Evolutionary conservation across 768 basidiomycete genomes (phyloP).

Genomic region (Dentipellis fragilis): DNA sequence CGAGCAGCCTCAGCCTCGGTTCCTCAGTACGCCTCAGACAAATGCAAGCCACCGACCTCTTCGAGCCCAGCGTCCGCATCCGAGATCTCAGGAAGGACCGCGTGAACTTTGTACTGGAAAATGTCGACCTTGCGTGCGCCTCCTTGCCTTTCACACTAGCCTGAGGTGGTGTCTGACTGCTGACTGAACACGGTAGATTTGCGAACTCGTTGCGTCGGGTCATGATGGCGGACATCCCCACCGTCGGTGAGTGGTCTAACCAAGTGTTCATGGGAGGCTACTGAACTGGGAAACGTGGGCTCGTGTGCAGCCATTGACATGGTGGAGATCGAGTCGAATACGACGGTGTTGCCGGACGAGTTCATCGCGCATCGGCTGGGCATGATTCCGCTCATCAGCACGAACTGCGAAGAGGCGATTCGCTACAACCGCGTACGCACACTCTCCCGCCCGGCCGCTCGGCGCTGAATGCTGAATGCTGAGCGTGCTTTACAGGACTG

Average conservation of each 20-base stretch:
- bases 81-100: constrained; percentile 76
- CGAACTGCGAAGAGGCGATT: constrained; percentile 84
- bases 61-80: constrained; percentile 69
- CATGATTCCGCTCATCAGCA: constrained; percentile 82
- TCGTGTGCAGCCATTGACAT: constrained; percentile 78
- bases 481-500: constrained; percentile 59
- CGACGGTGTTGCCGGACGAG: constrained; percentile 91
- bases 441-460: not conserved
- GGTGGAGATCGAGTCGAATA: constrained; percentile 87
- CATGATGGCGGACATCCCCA: constrained; percentile 95
- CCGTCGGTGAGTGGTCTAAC: constrained; percentile 59
- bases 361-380: constrained; percentile 95
- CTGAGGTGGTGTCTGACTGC: constrained; percentile 9
- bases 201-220: constrained; percentile 92
- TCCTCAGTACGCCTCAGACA: not conserved
- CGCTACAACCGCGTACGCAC: constrained; percentile 58
- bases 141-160: not conserved
- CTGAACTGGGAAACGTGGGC: not conserved
- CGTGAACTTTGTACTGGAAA: constrained; percentile 88
- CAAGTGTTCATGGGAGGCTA: not conserved
- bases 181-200: constrained; percentile 40
- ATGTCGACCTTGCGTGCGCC: constrained; percentile 90
- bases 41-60: constrained; percentile 28
- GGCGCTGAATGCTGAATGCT: not conserved
- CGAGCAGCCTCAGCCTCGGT: not conserved